Evolutionary conservation across 169 alveolate species (phyloP).

Genomic region (Cystoisospora suis): DNA sequence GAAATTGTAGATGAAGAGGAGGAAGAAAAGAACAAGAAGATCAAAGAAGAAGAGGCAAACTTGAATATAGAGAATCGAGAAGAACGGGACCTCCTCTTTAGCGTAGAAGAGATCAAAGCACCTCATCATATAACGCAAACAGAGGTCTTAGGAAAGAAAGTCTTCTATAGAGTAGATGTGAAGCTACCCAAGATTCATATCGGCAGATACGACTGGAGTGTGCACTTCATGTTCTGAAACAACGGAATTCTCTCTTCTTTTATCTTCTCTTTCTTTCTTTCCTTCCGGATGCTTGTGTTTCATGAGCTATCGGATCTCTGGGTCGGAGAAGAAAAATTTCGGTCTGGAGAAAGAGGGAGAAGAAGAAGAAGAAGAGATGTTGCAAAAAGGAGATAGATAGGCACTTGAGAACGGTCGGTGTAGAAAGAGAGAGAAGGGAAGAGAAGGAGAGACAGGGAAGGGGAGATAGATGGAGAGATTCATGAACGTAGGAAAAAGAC

Average conservation of each 20-base stretch:
- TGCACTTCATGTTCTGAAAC: background rate
- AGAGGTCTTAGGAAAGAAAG: background rate
- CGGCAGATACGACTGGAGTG: constrained; percentile 5
- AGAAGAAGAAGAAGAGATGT: background rate
- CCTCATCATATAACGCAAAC: constrained; percentile 5
- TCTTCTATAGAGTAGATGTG: constrained; percentile 1
- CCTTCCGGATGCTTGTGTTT: background rate
- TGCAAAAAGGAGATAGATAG: background rate
- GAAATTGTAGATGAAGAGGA: background rate
- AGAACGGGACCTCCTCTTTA: background rate
- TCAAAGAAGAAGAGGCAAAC: background rate
- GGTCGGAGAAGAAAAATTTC: background rate
- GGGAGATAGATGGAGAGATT: no score
- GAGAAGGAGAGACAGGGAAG: no score
- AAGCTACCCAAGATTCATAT: background rate
- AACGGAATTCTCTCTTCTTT: no score
- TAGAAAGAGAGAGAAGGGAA: no score
- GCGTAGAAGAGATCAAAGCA: background rate
- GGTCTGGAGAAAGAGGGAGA: background rate
- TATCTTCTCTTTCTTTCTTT: no score
- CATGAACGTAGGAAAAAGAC: no score
- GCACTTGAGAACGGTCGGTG: background rate
- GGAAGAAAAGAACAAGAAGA: background rate
- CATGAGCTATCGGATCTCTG: background rate
- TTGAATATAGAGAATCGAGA: background rate